Evolutionary conservation across 352 stramenopile species (phyloP).

Genomic region (Globisporangium splendens): DNA sequence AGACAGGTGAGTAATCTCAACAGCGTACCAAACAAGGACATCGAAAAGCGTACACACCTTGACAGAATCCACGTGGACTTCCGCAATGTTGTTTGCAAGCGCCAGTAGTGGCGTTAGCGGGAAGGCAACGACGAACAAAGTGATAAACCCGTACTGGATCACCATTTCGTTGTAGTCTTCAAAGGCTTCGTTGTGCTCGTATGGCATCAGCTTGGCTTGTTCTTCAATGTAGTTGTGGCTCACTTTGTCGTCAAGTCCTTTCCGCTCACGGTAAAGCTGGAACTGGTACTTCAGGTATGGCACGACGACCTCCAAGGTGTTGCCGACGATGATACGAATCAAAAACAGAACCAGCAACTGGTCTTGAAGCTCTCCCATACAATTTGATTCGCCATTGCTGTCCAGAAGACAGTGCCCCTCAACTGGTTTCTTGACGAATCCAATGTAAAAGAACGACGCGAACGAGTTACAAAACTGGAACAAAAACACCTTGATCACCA

Average conservation of each 20-base stretch:
- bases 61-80: constrained; percentile 87
- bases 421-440: constrained; percentile 52
- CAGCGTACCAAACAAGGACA: not conserved
- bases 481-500: constrained; percentile 98
- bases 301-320: constrained; percentile 86
- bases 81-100: constrained; percentile 88
- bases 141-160: constrained; percentile 95
- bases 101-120: constrained; percentile 90
- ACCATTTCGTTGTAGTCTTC: constrained; percentile 91
- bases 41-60: constrained; percentile 41
- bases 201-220: constrained; percentile 75
- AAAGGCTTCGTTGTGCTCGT: constrained; percentile 81
- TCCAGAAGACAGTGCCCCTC: constrained; percentile 78
- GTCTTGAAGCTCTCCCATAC: constrained; percentile 87
- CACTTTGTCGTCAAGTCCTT: constrained; percentile 25
- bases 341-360: constrained; percentile 91
- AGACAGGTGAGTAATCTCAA: not conserved
- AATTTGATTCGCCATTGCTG: constrained; percentile 35
- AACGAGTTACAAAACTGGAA: constrained; percentile 99
- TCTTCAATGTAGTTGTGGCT: constrained; percentile 83
- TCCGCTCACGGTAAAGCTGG: constrained; percentile 51
- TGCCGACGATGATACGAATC: constrained; percentile 90
- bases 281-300: constrained; percentile 80
- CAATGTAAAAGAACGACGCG: constrained; percentile 96
- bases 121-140: constrained; percentile 93